These are phyloP conservation scores for Collariella sp. DNA, from an alignment of 495 filamentous ascomycete species.

Conservation along the genomic window DNA sequence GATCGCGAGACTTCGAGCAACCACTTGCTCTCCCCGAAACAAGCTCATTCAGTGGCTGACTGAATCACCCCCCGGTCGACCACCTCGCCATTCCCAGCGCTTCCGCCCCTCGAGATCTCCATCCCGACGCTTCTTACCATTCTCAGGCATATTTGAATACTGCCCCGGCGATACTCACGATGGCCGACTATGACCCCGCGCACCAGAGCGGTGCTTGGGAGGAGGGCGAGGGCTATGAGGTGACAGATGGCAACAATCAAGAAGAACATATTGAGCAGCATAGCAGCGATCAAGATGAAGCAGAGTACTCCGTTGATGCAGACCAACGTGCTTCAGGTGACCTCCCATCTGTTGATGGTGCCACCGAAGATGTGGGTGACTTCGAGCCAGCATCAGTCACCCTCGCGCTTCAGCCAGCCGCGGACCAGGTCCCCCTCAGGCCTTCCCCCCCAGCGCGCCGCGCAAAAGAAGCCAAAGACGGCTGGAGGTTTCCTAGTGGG, in stretches of 20 bases:
- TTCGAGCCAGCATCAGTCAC: conserved; percentile 45
- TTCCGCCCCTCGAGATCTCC: neutral
- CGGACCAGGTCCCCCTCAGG: conserved; percentile 23
- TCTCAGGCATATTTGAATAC: too few relatives aligned
- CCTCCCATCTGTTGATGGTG: conserved; percentile 29
- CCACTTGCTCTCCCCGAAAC: too few relatives aligned
- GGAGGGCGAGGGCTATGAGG: conserved; percentile 47
- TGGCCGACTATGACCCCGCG: conserved; percentile 33
- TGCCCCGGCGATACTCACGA: too few relatives aligned
- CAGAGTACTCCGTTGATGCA: conserved; percentile 40
- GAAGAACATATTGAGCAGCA: conserved; percentile 48
- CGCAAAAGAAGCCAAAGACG: conserved; percentile 58
- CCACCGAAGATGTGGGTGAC: conserved; percentile 39
- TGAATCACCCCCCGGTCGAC: neutral
- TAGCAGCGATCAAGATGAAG: conserved; percentile 39
- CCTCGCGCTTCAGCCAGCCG: conserved; percentile 18
- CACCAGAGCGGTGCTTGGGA: conserved; percentile 32
- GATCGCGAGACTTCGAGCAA: too few relatives aligned
- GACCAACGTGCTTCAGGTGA: conserved; percentile 39
- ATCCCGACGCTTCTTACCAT: neutral
- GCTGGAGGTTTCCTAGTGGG: conserved; percentile 75
- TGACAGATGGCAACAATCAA: conserved; percentile 38
- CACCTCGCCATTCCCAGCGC: neutral
- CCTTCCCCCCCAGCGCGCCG: conserved; percentile 29
- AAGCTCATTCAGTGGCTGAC: neutral